These are phyloP conservation scores for Oropetium thomaeum DNA, from an alignment of 176 grass and related monocot species.

Conservation along the genomic window DNA sequence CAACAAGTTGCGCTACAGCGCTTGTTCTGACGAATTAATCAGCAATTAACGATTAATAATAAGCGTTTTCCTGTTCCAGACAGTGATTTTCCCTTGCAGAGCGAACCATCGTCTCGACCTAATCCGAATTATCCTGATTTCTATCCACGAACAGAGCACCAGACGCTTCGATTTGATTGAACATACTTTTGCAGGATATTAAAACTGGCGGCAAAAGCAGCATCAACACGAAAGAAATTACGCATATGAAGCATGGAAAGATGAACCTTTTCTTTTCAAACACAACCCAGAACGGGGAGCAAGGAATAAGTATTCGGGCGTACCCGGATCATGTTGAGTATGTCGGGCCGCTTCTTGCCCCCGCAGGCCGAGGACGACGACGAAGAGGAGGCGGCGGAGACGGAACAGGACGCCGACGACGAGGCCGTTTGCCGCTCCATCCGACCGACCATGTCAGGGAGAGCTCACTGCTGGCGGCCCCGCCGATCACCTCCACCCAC, in stretches of 20 bases:
- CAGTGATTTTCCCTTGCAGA: background rate
- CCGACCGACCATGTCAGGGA: conserved; percentile 40
- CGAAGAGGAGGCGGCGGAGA: conserved; percentile 11
- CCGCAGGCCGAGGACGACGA: conserved; percentile 16
- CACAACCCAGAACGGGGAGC: background rate
- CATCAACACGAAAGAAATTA: background rate
- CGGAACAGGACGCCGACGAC: conserved; percentile 47
- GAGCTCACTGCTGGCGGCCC: conserved; percentile 3
- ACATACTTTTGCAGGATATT: too few relatives aligned
- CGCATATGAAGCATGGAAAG: background rate
- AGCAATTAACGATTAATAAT: background rate
- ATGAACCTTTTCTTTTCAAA: background rate
- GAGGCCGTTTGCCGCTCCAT: conserved; percentile 55
- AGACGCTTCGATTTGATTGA: background rate
- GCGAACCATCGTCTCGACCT: background rate
- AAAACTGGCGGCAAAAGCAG: background rate
- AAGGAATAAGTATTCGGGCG: background rate
- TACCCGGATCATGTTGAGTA: conserved; percentile 62
- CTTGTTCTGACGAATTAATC: background rate
- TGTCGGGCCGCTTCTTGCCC: conserved; percentile 43
- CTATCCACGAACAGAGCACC: background rate
- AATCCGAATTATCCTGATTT: background rate
- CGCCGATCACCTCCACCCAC: conserved; percentile 4
- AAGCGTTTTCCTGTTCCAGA: background rate
- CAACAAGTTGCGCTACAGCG: conserved; percentile 15